Percentiles rank a stretch among this genome's conserved stretches.
Evolutionary conservation across 768 basidiomycete genomes (phyloP).

Genomic region (Termitomyces sp.): DNA sequence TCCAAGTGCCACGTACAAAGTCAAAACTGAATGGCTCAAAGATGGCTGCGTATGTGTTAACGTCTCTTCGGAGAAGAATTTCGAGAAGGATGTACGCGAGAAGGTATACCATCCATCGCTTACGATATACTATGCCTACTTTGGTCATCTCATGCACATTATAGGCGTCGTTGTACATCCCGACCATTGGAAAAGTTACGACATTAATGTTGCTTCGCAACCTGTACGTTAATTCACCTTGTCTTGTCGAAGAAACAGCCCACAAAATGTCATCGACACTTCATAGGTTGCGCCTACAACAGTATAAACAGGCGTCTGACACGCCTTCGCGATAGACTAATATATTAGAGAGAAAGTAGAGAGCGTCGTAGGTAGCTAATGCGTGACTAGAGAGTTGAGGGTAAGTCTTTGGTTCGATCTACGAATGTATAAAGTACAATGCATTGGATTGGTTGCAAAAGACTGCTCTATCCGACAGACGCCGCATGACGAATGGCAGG

Average conservation of each 20-base stretch:
- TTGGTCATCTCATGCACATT: not conserved
- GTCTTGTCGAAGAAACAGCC: not conserved
- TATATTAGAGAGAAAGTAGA: slow-evolving; percentile 23
- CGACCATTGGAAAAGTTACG: slow-evolving; percentile 96
- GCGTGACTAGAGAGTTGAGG: slow-evolving; percentile 16
- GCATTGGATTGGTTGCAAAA: slow-evolving; percentile 14
- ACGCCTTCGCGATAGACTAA: slow-evolving; percentile 22
- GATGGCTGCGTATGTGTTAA: slow-evolving; percentile 93
- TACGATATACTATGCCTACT: not conserved
- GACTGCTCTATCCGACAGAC: slow-evolving; percentile 2
- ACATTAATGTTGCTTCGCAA: slow-evolving; percentile 97
- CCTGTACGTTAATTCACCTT: slow-evolving; percentile 49
- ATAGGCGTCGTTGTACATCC: slow-evolving; percentile 90
- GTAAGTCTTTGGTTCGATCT: slow-evolving; percentile 19
- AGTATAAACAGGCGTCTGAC: slow-evolving; percentile 35
- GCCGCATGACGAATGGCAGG: slow-evolving; percentile 1
- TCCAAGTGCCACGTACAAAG: slow-evolving; percentile 77
- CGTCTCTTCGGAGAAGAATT: slow-evolving; percentile 94
- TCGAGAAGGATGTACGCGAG: slow-evolving; percentile 87
- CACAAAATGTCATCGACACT: not conserved
- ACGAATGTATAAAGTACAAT: slow-evolving; percentile 26
- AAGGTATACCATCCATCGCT: slow-evolving; percentile 47
- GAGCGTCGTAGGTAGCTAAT: slow-evolving; percentile 21
- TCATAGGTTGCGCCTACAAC: slow-evolving; percentile 49
- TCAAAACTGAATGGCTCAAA: slow-evolving; percentile 85